Conservation (phyloP, 176 grass and related monocot species). For the Ananas comosus region DNA sequence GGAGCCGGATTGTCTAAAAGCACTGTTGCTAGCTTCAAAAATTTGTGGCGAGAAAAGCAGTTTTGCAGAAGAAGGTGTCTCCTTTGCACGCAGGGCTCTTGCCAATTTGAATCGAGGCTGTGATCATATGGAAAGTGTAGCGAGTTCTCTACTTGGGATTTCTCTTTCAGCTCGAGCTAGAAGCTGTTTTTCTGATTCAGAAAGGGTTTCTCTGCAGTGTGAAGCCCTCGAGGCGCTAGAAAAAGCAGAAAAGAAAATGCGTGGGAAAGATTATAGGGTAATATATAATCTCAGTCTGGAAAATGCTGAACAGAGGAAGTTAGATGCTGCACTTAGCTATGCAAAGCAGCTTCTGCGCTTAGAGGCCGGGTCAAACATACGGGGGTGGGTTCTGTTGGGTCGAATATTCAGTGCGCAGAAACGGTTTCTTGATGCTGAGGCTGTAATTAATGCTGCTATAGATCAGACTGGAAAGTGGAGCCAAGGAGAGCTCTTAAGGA, state of each 20-base stretch:
- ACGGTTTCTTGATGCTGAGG: constrained; percentile 57
- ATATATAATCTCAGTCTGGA: constrained; percentile 70
- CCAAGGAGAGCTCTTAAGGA: constrained; percentile 51
- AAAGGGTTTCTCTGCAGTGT: constrained; percentile 57
- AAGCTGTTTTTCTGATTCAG: constrained; percentile 54
- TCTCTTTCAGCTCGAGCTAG: constrained; percentile 70
- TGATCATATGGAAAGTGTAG: constrained; percentile 44
- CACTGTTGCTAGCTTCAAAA: constrained; percentile 80
- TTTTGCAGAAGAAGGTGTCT: constrained; percentile 46
- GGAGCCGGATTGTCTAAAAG: constrained; percentile 55
- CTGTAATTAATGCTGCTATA: constrained; percentile 68
- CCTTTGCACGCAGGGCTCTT: constrained; percentile 60
- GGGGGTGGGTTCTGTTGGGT: constrained; percentile 86
- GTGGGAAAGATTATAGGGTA: constrained; percentile 50
- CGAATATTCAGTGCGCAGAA: constrained; percentile 85
- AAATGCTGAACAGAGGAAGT: constrained; percentile 91
- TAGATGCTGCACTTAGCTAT: constrained; percentile 70
- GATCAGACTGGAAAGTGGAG: constrained; percentile 85
- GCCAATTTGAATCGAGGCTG: constrained; percentile 35
- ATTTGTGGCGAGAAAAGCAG: constrained; percentile 40
- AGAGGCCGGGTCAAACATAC: constrained; percentile 67
- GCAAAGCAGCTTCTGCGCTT: constrained; percentile 69
- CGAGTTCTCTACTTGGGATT: constrained; percentile 53
- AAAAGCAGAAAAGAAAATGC: constrained; percentile 54
- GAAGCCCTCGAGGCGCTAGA: constrained; percentile 61